phyloP scores from a whole-genome alignment of 345 rosid genomes.

The Linum lewisii region DNA sequence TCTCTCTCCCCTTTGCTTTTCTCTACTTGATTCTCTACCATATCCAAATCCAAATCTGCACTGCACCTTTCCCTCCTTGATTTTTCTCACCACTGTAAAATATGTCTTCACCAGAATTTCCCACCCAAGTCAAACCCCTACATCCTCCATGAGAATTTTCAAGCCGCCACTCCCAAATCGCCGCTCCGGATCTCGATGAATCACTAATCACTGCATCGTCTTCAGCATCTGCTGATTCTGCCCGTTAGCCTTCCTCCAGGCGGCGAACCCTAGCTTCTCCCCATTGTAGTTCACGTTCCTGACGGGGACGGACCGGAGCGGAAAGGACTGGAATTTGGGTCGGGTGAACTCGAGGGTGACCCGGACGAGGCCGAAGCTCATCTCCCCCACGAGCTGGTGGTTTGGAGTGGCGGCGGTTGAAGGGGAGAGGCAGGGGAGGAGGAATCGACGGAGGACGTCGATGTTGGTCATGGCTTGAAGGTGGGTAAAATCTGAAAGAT shows the following conservation, averaged over 20 bases:
- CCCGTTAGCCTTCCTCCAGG: conserved; percentile 35
- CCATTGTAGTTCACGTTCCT: conserved; percentile 73
- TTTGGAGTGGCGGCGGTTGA: conserved; percentile 19
- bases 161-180: too few species aligned
- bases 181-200: too few species aligned
- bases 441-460: conserved; percentile 60
- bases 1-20: too few species aligned
- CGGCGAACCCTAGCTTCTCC: conserved; percentile 49
- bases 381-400: conserved; percentile 55
- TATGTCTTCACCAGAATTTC: too few species aligned
- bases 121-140: too few species aligned
- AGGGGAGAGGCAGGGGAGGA: conserved; percentile 59
- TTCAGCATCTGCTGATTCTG: conserved; percentile 46
- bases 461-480: conserved; percentile 46
- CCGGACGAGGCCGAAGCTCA: conserved; percentile 61
- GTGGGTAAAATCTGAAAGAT: too few species aligned
- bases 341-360: conserved; percentile 63
- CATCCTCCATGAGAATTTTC: too few species aligned
- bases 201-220: conserved; percentile 63
- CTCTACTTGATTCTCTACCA: too few species aligned
- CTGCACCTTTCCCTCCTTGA: too few species aligned
- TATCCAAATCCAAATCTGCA: too few species aligned
- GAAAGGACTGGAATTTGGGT: conserved; percentile 37
- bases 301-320: conserved; percentile 52
- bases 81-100: too few species aligned